Conservation (phyloP, 1,284 basidiomycete genomes). For the Heterobasidion occidentale region DNA sequence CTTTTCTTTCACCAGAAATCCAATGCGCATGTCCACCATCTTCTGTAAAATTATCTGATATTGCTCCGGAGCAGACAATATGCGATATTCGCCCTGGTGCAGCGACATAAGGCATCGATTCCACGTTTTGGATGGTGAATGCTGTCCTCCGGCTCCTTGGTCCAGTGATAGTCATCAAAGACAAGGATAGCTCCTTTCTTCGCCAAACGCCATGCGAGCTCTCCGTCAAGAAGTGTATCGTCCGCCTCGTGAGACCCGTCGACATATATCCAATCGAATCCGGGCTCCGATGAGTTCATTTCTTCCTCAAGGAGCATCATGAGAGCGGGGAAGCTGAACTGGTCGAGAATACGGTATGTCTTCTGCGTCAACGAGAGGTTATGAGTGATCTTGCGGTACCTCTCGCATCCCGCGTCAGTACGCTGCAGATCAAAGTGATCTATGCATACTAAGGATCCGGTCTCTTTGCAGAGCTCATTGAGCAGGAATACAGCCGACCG, state of each 20-base stretch:
- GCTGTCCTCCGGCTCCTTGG: conserved; percentile 37
- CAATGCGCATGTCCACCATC: conserved; percentile 42
- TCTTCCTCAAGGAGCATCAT: conserved; percentile 41
- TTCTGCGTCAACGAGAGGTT: conserved; percentile 39
- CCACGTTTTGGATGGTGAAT: conserved; percentile 47
- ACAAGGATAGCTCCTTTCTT: conserved; percentile 41
- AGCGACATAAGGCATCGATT: conserved; percentile 46
- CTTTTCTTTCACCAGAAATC: conserved; percentile 32
- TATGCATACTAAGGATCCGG: conserved; percentile 42
- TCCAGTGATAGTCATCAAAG: conserved; percentile 54
- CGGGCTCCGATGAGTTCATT: conserved; percentile 24
- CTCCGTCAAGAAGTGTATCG: conserved; percentile 52
- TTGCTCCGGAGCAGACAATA: conserved; percentile 27
- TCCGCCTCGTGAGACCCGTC: conserved; percentile 53
- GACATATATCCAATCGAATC: conserved; percentile 54
- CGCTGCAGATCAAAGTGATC: conserved; percentile 50
- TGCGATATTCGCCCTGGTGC: conserved; percentile 39
- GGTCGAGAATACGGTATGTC: conserved; percentile 34
- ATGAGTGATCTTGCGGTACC: conserved; percentile 34
- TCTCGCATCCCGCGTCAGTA: conserved; percentile 39
- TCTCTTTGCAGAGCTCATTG: conserved; percentile 33
- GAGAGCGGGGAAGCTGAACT: conserved; percentile 48
- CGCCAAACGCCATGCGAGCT: conserved; percentile 49
- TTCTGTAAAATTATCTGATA: conserved; percentile 50
- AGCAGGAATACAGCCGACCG: conserved; percentile 50